Evolutionary conservation across 805 yeast genomes (phyloP), one percentile per base, ranked within the genome.

Genomic region (Starmerella stellata): DNA sequence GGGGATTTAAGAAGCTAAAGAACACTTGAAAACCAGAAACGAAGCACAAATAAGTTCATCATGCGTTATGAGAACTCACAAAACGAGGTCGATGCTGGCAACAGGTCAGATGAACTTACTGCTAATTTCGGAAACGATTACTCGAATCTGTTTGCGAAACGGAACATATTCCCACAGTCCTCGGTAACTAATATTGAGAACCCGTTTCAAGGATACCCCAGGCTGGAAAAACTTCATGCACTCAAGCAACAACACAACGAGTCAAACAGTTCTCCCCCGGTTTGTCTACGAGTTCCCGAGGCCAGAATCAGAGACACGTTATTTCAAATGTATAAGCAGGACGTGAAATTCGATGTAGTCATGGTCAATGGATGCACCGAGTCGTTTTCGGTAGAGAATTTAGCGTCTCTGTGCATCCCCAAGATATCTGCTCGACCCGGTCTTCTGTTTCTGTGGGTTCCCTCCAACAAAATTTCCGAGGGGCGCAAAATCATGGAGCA

Each of bases 301-400:
- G 66, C 67, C 24, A 60, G 69, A 38, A 73, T 82, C 56, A 62
- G 72, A 5, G 67, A 68, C 1, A 65, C 68, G 0, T 59, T 85
- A 41, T 66, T 69, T 41, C 52, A 56, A 17, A 78, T 93, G 92
- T 70, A 72, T 24, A 55, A 59, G 15, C 61, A 61, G 16, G 70
- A 68, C 5, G 52, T 79, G 29, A 71, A 70, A 43, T 87, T 85
- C 56, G 95, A 85, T 54, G 93, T 82, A 9, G 78, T 87, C 13
- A 81, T 87, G 93, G 72, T 85, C 39, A 93, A 93, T 1, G 87
- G 90, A 2, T 62, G 87, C 37, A 74, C 75, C 51, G 67, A 78
- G 39, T 13, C 34, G 9, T 40, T 43, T 19, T 61, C 78, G 16
- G 64, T 70, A 33, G 78, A 80, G 1, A 49, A 75, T 2, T 60